Percentiles rank a stretch among this genome's conserved stretches.
phyloP scores from a whole-genome alignment of 108 stramenopile genomes.

The Cyclotella sp. region DNA sequence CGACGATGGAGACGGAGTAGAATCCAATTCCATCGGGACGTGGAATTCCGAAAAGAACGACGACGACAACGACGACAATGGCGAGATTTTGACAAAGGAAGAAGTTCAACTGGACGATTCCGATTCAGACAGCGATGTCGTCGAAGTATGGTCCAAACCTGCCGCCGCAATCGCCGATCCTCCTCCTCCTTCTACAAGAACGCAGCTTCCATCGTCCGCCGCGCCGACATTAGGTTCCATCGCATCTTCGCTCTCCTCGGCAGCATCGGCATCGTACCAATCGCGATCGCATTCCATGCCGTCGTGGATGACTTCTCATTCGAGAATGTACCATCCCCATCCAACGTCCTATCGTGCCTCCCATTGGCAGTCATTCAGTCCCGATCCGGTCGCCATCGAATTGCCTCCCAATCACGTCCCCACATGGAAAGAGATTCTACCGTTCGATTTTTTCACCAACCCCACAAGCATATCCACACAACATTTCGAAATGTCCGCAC shows the following conservation, averaged over 20 bases:
- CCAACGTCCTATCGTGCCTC: background rate
- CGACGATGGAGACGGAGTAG: too few species aligned
- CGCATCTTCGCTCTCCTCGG: too few species aligned
- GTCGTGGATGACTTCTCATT: constrained; percentile 19
- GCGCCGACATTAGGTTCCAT: background rate
- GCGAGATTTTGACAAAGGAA: too few species aligned
- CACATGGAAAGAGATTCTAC: constrained; percentile 48
- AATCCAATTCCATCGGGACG: too few species aligned
- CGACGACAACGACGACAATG: background rate
- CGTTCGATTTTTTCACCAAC: constrained; percentile 9
- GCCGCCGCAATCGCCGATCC: background rate
- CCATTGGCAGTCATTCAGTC: background rate
- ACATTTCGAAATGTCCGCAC: background rate
- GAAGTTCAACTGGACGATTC: constrained; percentile 3
- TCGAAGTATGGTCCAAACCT: constrained; percentile 15
- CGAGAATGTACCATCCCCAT: too few species aligned
- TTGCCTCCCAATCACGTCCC: constrained; percentile 34
- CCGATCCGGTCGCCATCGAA: background rate
- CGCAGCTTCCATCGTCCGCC: background rate
- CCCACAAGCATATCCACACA: background rate
- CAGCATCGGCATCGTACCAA: constrained; percentile 18
- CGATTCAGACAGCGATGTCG: constrained; percentile 19
- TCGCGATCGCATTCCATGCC: constrained; percentile 29
- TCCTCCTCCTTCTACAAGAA: background rate
- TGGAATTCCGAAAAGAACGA: too few species aligned